Evolutionary conservation across 139 green algal genomes (phyloP).

Genomic region (Zygnema circumcarinatum): DNA sequence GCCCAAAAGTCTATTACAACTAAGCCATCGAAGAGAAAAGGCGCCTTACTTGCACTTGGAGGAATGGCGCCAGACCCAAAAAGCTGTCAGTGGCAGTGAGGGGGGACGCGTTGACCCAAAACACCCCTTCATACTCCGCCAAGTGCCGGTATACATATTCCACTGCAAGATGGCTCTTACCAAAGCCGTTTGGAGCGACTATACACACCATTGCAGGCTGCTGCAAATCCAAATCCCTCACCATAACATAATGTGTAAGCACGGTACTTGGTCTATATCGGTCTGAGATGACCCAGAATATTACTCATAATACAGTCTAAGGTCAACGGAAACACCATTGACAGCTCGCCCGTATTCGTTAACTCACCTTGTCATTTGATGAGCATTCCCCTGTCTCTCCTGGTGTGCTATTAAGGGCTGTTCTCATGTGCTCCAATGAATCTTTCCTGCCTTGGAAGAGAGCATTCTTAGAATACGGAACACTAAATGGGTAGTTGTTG

Average conservation of each 20-base stretch:
- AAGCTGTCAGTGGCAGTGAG: background rate
- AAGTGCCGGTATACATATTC: background rate
- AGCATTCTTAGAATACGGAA: background rate
- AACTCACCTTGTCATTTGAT: background rate
- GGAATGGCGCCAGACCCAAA: background rate
- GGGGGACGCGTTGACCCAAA: background rate
- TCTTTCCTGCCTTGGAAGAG: background rate
- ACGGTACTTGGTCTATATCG: too few relatives aligned
- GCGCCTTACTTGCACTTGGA: background rate
- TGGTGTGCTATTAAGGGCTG: background rate
- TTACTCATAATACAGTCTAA: too few relatives aligned
- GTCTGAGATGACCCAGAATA: too few relatives aligned
- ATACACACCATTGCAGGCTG: background rate
- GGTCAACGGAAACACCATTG: too few relatives aligned
- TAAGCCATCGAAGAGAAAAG: too few relatives aligned
- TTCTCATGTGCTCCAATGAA: background rate
- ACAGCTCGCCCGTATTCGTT: too few relatives aligned
- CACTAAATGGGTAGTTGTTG: background rate
- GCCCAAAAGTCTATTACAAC: too few relatives aligned
- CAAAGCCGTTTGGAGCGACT: background rate
- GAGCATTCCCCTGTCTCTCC: background rate
- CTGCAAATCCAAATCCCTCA: too few relatives aligned
- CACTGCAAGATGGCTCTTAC: background rate
- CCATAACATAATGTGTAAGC: too few relatives aligned
- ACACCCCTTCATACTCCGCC: background rate